Percentiles rank a stretch among this genome's conserved stretches.
phyloP scores from a whole-genome alignment of 2,329 filamentous ascomycete genomes.

The Aspergillus neoniger region DNA sequence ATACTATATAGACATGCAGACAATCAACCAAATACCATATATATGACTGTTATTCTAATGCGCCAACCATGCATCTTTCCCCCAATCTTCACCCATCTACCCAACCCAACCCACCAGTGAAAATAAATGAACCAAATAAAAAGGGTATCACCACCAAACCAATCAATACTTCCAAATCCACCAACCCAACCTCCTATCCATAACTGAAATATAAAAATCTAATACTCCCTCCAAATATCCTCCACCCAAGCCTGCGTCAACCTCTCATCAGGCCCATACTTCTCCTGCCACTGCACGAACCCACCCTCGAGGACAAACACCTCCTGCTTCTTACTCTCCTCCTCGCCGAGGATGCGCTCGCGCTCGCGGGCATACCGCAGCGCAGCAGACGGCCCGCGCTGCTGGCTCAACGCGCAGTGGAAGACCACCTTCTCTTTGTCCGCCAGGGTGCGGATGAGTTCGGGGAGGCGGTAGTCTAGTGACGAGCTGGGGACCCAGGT shows the following conservation, averaged over 20 bases:
- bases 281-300: constrained; percentile 87
- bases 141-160: constrained; percentile 4
- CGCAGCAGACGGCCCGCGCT: constrained; percentile 83
- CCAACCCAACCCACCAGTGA: neutral
- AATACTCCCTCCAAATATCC: constrained; percentile 74
- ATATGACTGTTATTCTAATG: neutral
- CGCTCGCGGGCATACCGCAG: constrained; percentile 70
- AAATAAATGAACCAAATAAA: neutral
- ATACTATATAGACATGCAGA: neutral
- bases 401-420: constrained; percentile 89
- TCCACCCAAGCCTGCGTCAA: constrained; percentile 83
- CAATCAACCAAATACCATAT: neutral
- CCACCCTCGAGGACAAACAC: constrained; percentile 81
- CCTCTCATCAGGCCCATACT: constrained; percentile 70
- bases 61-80: neutral
- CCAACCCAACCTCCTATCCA: neutral
- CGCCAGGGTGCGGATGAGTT: constrained; percentile 74
- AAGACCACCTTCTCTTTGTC: constrained; percentile 86
- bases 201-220: neutral
- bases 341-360: constrained; percentile 53
- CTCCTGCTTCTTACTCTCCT: constrained; percentile 59
- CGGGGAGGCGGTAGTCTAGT: constrained; percentile 75
- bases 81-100: neutral
- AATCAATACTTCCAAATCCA: neutral
- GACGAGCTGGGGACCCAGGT: constrained; percentile 72